These are phyloP conservation scores for Penicillium occitanis DNA, from an alignment of 2,329 filamentous ascomycete genomes.

Conservation along the genomic window DNA sequence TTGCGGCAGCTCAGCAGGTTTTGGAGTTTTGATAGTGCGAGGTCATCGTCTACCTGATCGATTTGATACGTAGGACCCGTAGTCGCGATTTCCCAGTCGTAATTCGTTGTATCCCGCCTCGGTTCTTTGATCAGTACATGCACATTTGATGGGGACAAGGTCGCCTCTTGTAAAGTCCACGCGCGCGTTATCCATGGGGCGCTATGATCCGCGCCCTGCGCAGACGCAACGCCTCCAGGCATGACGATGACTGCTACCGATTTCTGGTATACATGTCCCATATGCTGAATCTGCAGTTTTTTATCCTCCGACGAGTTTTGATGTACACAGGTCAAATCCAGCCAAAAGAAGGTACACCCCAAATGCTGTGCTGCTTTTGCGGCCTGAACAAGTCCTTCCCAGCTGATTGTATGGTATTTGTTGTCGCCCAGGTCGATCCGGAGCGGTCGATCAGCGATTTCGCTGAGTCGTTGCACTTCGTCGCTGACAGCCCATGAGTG, in stretches of 20 bases:
- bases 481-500: conserved; percentile 13
- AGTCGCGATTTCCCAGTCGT: neutral
- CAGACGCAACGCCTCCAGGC: conserved; percentile 13
- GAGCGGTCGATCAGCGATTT: neutral
- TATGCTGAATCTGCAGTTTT: conserved; percentile 15
- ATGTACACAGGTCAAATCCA: conserved; percentile 11
- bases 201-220: neutral
- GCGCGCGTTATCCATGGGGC: conserved; percentile 16
- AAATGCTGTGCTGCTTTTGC: conserved; percentile 12
- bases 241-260: conserved; percentile 10
- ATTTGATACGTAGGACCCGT: conserved; percentile 1
- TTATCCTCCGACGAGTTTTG: conserved; percentile 13
- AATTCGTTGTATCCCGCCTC: conserved; percentile 1
- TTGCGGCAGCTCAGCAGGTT: conserved; percentile 11
- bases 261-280: conserved; percentile 11
- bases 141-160: conserved; percentile 10
- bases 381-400: conserved; percentile 12
- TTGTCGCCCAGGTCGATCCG: conserved; percentile 3
- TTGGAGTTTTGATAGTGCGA: conserved; percentile 13
- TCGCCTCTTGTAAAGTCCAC: conserved; percentile 17
- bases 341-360: conserved; percentile 5
- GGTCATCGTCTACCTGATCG: conserved; percentile 5
- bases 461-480: conserved; percentile 9
- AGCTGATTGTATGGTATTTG: conserved; percentile 11
- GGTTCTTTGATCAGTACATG: conserved; percentile 7